Evolutionary conservation across 1,139 yeast genomes (phyloP), one percentile per base, ranked within the genome.

Genomic region (Arxiozyma telluris): DNA sequence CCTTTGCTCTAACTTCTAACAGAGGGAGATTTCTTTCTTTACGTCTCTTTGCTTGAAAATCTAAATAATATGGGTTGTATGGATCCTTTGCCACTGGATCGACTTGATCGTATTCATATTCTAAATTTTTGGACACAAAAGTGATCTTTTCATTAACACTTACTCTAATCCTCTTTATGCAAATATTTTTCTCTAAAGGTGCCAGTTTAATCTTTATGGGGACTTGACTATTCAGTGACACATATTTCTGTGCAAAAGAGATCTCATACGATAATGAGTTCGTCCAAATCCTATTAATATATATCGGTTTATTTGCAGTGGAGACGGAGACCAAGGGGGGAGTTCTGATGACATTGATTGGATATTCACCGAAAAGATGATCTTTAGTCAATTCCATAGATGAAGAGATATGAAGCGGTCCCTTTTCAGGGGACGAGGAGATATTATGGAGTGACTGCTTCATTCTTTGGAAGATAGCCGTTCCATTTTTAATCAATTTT

Each of bases 261-360:
- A 90, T 80, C 60, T 87, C 87, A 68, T 90, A 90, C 55, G 84
- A 87, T 48, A 90, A 73, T 0, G 94, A 71, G 57, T 87, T 84
- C 61, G 86, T 86, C 96, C 97, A 90, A 2, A 84, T 78, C 55
- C 94, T 77, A 63, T 87, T 87, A 42, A 90, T 89, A 65, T 84
- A 86, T 25, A 90, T 82, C 0, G 96, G 95, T 64, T 87, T 87
- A 66, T 87, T 87, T 4, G 87, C 81, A 12, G 87, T 80, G 0
- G 90, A 81, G 44, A 83, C 76, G 1, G 91, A 88, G 60, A 80
- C 79, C 15, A 83, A 80, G 0, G 96, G 96, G 1, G 96, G 96
- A 0, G 88, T 80, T 59, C 96, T 75, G 3, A 88, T 82, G 62
- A 73, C 61, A 38, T 66, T 65, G 6, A 73, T 53, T 18, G 67